Conservation (phyloP, 2,329 filamentous ascomycete genomes). For the Apiospora hydei region DNA sequence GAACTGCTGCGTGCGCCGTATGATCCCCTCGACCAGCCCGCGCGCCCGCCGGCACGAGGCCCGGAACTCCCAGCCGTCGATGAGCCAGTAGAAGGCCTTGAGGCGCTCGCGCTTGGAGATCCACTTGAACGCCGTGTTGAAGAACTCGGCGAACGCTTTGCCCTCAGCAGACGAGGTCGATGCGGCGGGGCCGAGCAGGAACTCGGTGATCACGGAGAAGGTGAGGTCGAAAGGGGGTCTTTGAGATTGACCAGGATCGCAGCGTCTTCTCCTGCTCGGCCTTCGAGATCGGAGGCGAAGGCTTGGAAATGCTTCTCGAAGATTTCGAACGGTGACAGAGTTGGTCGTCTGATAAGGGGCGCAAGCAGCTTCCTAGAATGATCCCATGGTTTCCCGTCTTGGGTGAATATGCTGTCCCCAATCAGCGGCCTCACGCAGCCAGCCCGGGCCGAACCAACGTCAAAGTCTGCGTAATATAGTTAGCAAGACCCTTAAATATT, state of each 20-base stretch:
- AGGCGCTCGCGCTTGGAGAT: not conserved
- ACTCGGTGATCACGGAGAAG: not conserved
- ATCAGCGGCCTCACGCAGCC: conserved; percentile 44
- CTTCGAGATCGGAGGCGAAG: too few relatives aligned
- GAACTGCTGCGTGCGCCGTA: not conserved
- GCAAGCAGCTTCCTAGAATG: conserved; percentile 48
- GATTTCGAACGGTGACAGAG: conserved; percentile 3
- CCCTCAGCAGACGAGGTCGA: not conserved
- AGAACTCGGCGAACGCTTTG: not conserved
- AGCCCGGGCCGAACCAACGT: too few relatives aligned
- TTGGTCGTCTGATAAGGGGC: conserved; percentile 34
- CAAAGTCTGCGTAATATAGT: too few relatives aligned
- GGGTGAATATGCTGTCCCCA: conserved; percentile 50
- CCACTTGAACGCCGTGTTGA: not conserved
- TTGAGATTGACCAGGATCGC: conserved; percentile 21
- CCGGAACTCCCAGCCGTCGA: not conserved
- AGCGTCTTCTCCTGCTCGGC: too few relatives aligned
- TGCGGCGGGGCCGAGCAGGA: not conserved
- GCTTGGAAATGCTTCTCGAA: conserved; percentile 23
- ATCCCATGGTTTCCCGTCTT: conserved; percentile 45
- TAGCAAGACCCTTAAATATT: too few relatives aligned
- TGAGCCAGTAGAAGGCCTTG: not conserved
- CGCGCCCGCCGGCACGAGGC: not conserved
- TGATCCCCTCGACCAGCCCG: too few relatives aligned
- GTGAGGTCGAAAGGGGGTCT: conserved; percentile 19